These are phyloP conservation scores for Penicillium sp. DNA, from an alignment of 2,329 filamentous ascomycete species.

Conservation along the genomic window DNA sequence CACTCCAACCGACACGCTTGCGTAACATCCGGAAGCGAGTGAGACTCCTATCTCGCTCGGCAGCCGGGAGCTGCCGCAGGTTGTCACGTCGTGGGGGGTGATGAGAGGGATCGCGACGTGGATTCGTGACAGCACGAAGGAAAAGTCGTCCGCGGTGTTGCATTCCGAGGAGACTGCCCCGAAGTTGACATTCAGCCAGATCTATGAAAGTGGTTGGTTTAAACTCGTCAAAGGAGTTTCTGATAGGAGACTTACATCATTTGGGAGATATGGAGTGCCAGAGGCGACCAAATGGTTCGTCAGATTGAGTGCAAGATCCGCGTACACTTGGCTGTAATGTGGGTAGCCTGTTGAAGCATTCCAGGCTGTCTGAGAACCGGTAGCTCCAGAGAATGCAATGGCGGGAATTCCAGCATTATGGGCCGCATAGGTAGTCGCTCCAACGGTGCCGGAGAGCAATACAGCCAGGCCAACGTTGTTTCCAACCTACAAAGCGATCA, in stretches of 20 bases:
- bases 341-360: slow-evolving; percentile 46
- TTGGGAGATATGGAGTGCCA: slow-evolving; percentile 64
- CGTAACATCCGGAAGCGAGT: slow-evolving; percentile 57
- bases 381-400: slow-evolving; percentile 67
- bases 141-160: slow-evolving; percentile 56
- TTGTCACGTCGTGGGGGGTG: slow-evolving; percentile 54
- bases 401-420: slow-evolving; percentile 58
- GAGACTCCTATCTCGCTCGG: slow-evolving; percentile 62
- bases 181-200: slow-evolving; percentile 72
- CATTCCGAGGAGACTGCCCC: slow-evolving; percentile 55
- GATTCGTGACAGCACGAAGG: slow-evolving; percentile 66
- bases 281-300: slow-evolving; percentile 57
- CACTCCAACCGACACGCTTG: slow-evolving; percentile 64
- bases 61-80: slow-evolving; percentile 57
- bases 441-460: slow-evolving; percentile 67
- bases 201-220: slow-evolving; percentile 15
- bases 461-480: slow-evolving; percentile 59
- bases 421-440: slow-evolving; percentile 62
- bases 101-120: slow-evolving; percentile 45
- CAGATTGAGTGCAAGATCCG: slow-evolving; percentile 61
- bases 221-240: too few species aligned
- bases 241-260: slow-evolving; percentile 29
- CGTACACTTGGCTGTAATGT: slow-evolving; percentile 61
- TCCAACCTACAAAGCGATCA: slow-evolving; percentile 30
- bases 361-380: slow-evolving; percentile 55